Evolutionary conservation across 441 rosid species (phyloP).

Genomic region (Aquilaria agallochum): DNA sequence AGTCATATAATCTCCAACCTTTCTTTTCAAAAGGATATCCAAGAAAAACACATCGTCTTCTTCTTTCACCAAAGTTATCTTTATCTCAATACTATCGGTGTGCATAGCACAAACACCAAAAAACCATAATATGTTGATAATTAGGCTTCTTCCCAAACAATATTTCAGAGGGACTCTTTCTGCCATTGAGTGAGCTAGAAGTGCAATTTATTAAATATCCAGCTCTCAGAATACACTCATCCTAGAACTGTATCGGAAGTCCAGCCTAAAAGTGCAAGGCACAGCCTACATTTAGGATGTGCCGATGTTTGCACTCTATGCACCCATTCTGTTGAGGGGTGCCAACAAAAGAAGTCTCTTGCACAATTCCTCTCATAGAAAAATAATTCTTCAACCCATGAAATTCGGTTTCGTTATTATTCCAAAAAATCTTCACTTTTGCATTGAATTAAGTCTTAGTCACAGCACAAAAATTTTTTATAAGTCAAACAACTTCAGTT

Average conservation of each 20-base stretch:
- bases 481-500: not conserved
- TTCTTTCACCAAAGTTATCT: constrained; percentile 1
- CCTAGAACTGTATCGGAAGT: too few relatives aligned
- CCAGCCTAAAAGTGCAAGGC: too few relatives aligned
- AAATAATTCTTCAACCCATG: not conserved
- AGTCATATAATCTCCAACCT: constrained; percentile 12
- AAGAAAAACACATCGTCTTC: constrained; percentile 3
- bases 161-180: not conserved
- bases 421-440: not conserved
- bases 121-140: not conserved
- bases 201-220: not conserved
- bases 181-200: not conserved
- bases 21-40: constrained; percentile 10
- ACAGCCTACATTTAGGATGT: too few relatives aligned
- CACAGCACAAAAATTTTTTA: not conserved
- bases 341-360: not conserved
- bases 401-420: constrained; percentile 16
- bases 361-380: not conserved
- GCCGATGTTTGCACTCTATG: too few relatives aligned
- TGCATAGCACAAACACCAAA: not conserved
- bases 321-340: not conserved
- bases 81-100: not conserved
- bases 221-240: not conserved
- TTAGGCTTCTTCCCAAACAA: not conserved
- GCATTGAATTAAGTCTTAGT: not conserved